Conservation (phyloP, 805 yeast species). For the Spathaspora arborariae region DNA sequence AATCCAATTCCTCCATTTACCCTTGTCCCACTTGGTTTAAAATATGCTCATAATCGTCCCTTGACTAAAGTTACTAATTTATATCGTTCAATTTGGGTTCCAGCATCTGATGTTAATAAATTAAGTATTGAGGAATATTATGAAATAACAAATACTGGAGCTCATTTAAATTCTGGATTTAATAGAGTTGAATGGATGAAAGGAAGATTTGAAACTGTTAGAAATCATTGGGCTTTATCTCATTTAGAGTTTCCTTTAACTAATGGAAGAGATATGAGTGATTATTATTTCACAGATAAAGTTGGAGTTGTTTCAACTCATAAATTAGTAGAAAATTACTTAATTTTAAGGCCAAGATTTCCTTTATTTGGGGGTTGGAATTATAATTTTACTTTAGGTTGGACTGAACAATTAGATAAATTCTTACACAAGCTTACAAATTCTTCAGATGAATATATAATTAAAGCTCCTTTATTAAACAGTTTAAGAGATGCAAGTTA, state of each 20-base stretch:
- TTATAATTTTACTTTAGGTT: conserved; percentile 94
- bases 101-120: conserved; percentile 70
- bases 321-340: conserved; percentile 35
- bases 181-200: conserved; percentile 76
- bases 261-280: conserved; percentile 32
- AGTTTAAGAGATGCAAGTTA: conserved; percentile 72
- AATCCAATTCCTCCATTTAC: conserved; percentile 44
- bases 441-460: conserved; percentile 48
- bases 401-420: conserved; percentile 60
- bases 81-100: conserved; percentile 80
- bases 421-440: conserved; percentile 43
- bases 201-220: conserved; percentile 44
- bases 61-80: conserved; percentile 56
- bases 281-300: conserved; percentile 77
- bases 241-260: conserved; percentile 58
- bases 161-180: conserved; percentile 65
- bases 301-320: conserved; percentile 93
- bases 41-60: conserved; percentile 66
- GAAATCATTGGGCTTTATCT: conserved; percentile 56
- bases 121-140: conserved; percentile 81
- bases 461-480: conserved; percentile 67
- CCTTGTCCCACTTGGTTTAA: conserved; percentile 46
- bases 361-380: conserved; percentile 98
- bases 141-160: conserved; percentile 74
- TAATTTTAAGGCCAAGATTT: conserved; percentile 77